A percentile compares a stretch with the other conserved stretches of the same genome.
These are phyloP conservation scores for Usnea hakonensis DNA, from an alignment of 495 filamentous ascomycete genomes.

Conservation along the genomic window DNA sequence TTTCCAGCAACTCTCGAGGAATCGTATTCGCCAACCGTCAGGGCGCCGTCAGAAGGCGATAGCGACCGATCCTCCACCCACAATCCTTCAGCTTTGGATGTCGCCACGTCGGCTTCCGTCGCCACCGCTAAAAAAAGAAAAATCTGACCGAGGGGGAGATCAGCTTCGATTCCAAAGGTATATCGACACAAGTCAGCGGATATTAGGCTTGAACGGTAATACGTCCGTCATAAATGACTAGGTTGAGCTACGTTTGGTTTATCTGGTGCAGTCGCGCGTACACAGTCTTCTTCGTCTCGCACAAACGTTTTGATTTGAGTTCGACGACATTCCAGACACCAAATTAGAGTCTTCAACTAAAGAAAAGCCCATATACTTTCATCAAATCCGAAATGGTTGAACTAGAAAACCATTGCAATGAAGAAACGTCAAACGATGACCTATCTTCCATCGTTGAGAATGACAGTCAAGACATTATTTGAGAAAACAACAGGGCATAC, in stretches of 20 bases:
- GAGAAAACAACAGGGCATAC: too few species aligned
- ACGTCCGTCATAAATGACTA: too few species aligned
- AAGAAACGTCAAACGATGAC: too few species aligned
- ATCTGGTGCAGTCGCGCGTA: neutral
- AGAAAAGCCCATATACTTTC: neutral
- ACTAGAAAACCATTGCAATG: too few species aligned
- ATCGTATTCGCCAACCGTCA: slow-evolving; percentile 3
- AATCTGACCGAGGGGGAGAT: slow-evolving; percentile 1
- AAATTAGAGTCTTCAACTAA: slow-evolving; percentile 2
- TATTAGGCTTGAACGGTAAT: neutral
- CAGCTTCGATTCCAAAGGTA: slow-evolving; percentile 1
- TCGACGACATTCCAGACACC: neutral
- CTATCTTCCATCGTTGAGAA: too few species aligned
- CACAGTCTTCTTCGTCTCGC: neutral
- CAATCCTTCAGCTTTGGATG: slow-evolving; percentile 3
- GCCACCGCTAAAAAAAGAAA: slow-evolving; percentile 3
- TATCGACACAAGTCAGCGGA: neutral
- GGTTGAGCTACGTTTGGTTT: neutral
- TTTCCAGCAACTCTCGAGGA: neutral
- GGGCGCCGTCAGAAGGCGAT: slow-evolving; percentile 2
- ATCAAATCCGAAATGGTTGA: neutral
- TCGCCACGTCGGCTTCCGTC: slow-evolving; percentile 1
- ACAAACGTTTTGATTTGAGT: neutral
- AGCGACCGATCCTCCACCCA: slow-evolving; percentile 7
- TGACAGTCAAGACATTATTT: too few species aligned